phyloP scores from a whole-genome alignment of 2,329 filamentous ascomycete genomes.

The Pseudogymnoascus sp. region DNA sequence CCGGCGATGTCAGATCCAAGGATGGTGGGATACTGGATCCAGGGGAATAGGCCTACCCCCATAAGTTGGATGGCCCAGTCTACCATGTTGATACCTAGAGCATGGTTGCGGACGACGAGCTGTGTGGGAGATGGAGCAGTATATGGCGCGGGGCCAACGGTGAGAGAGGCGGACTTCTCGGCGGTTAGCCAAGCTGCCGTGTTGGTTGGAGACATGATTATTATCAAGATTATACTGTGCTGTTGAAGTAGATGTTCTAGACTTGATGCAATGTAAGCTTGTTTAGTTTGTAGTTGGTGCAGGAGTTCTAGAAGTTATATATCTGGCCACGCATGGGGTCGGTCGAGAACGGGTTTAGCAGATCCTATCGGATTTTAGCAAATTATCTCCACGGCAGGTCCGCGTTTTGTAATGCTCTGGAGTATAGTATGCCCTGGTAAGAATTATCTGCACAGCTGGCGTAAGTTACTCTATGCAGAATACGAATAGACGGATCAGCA shows the following conservation, averaged over 20 bases:
- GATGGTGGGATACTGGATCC: slow-evolving; percentile 22
- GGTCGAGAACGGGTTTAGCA: neutral
- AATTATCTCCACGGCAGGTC: neutral
- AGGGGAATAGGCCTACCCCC: slow-evolving; percentile 32
- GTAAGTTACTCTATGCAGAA: neutral
- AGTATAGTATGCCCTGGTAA: neutral
- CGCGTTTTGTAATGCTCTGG: neutral
- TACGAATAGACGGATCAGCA: neutral
- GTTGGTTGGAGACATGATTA: slow-evolving; percentile 13
- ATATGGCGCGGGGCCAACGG: slow-evolving; percentile 33
- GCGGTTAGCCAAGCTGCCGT: slow-evolving; percentile 23
- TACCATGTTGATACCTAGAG: slow-evolving; percentile 37
- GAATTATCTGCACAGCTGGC: neutral
- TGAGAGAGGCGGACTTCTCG: slow-evolving; percentile 27
- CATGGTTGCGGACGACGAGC: slow-evolving; percentile 33
- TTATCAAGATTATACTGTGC: neutral
- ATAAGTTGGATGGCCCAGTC: slow-evolving; percentile 31
- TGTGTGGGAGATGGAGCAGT: slow-evolving; percentile 30
- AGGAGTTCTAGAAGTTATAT: neutral
- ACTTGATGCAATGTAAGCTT: neutral
- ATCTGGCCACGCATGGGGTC: neutral
- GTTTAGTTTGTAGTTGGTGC: neutral
- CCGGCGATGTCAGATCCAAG: slow-evolving; percentile 19
- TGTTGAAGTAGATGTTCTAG: neutral
- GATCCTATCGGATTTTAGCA: neutral